A percentile compares a stretch with the other conserved stretches of the same genome.
Evolutionary conservation across 179 eudicot species (phyloP).

Genomic region (Drosera spatulata): DNA sequence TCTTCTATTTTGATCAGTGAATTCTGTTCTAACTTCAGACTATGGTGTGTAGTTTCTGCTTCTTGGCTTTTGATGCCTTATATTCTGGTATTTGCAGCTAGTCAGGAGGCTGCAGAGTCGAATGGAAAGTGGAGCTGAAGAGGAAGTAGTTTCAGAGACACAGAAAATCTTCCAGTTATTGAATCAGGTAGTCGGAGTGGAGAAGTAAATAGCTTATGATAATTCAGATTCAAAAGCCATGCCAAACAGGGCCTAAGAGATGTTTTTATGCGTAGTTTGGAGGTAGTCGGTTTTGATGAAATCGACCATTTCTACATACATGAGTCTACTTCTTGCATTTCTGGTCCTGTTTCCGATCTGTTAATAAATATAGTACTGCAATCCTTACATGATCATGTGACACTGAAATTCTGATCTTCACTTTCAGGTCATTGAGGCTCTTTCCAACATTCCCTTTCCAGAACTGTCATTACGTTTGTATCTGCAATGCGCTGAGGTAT

Average conservation of each 20-base stretch:
- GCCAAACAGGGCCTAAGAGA: no score
- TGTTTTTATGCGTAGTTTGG: neutral
- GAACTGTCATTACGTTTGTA: constrained; percentile 82
- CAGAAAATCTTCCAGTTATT: constrained; percentile 82
- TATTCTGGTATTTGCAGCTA: constrained; percentile 32
- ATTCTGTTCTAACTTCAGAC: no score
- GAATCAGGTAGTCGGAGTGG: constrained; percentile 49
- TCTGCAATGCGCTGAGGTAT: constrained; percentile 98
- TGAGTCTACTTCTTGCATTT: neutral
- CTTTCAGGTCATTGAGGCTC: constrained; percentile 78
- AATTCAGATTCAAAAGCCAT: no score
- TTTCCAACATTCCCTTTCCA: constrained; percentile 73
- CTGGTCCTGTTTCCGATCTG: no score
- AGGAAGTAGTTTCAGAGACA: constrained; percentile 55
- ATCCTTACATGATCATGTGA: no score
- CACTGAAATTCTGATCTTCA: neutral
- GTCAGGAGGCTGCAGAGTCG: constrained; percentile 64
- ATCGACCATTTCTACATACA: neutral
- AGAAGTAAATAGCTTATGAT: neutral
- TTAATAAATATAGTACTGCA: no score
- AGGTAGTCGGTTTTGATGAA: neutral
- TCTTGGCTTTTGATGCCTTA: no score
- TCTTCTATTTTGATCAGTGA: no score
- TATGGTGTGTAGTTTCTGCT: no score
- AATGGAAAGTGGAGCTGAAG: constrained; percentile 48